Evolutionary conservation across 2,329 filamentous ascomycete genomes (phyloP).

Genomic region (Ceratocystis variospora): DNA sequence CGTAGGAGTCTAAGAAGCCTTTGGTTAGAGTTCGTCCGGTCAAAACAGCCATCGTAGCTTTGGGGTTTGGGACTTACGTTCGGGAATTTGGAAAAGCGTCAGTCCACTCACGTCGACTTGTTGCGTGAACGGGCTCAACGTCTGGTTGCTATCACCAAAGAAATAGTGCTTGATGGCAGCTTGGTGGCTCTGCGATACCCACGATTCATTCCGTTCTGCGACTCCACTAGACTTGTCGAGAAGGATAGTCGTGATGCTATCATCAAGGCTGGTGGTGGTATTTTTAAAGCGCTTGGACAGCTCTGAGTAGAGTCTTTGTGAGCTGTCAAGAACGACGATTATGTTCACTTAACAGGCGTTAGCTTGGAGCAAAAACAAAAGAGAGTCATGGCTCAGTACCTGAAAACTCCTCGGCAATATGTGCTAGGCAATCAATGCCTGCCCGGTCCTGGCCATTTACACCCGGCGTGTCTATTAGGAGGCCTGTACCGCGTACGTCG

Average conservation of each 20-base stretch:
- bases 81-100: slow-evolving; percentile 55
- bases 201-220: slow-evolving; percentile 58
- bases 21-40: slow-evolving; percentile 17
- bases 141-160: slow-evolving; percentile 65
- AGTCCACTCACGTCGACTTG: slow-evolving; percentile 65
- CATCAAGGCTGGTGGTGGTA: slow-evolving; percentile 43
- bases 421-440: slow-evolving; percentile 63
- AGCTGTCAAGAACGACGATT: slow-evolving; percentile 69
- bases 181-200: slow-evolving; percentile 60
- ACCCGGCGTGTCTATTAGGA: slow-evolving; percentile 75
- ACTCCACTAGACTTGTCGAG: slow-evolving; percentile 79
- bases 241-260: slow-evolving; percentile 59
- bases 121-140: slow-evolving; percentile 76
- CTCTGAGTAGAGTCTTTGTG: slow-evolving; percentile 54
- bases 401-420: slow-evolving; percentile 50
- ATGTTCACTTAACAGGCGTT: slow-evolving; percentile 47
- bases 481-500: slow-evolving; percentile 55
- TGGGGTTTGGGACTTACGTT: slow-evolving; percentile 33
- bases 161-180: slow-evolving; percentile 83
- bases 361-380: not conserved
- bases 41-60: too few relatives aligned
- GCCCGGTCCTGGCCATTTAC: slow-evolving; percentile 50
- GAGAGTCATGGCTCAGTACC: slow-evolving; percentile 25
- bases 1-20: slow-evolving; percentile 22
- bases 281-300: slow-evolving; percentile 54